Evolutionary conservation across 2,329 filamentous ascomycete genomes (phyloP), one percentile per base, ranked within the genome.

Genomic region (Xylariaceae sp.): DNA sequence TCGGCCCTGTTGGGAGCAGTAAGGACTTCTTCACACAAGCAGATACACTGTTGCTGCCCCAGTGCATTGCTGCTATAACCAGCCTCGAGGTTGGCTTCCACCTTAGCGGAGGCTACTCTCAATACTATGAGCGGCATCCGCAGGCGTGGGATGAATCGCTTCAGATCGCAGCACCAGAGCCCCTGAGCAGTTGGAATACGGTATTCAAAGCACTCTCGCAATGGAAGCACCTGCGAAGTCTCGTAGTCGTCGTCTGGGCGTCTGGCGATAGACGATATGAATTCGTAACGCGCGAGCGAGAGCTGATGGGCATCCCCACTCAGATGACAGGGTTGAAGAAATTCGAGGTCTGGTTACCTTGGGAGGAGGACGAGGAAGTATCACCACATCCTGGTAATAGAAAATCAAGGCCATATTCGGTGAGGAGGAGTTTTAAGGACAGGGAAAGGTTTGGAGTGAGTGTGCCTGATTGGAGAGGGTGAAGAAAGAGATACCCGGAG

Each of bases 311-410:
- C 34, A 64, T 64, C 11, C 63, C 63, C 13, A 58, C 47, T 7
- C 9, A 51, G 7, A 64, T 64, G 63, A 63, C 61, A 1, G 56
- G 61, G 15, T 17, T 64, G 15, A 57, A 48, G 53, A 64, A 47
- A 11, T 64, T 64, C 18, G 63, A 64, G 7, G 63, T 64, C 18
- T 64, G 63, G 63, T 34, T 64, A 51, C 63, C 63, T 11, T 64
- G 63, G 63, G 54, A 61, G 3, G 55, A 63, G n/a, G 59, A 60
- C 15, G 58, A 59, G 23, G 58, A 49, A 17, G 30, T 9, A 2
- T 44, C n/a, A 23, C 18, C 13, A 48, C 55, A 52, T n/a, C 2
- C 41, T 11, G 15, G 18, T 15, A 17, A 35, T 15, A 55, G 47
- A 18, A 52, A 52, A 53, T 7, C 41, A 47, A 61, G 17, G 34